Base-by-base conservation (phyloP, 2,329 filamentous ascomycete genomes). In the Colletotrichum trifolii region DNA sequence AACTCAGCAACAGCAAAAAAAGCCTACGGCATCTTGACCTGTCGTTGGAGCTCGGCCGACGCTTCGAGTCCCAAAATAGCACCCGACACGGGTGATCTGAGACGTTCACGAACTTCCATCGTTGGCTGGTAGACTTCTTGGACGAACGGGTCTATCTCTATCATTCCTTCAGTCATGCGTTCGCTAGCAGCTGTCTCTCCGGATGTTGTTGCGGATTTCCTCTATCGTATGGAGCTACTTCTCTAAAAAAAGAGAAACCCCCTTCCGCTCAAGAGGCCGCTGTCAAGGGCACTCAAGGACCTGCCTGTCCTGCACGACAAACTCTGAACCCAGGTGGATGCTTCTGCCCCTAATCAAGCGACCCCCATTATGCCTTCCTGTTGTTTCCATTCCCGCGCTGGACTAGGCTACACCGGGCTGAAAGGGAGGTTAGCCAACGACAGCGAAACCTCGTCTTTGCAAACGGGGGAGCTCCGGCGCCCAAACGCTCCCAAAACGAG, bases 401-500 rank as follows among this genome's bases (percentile, higher is more conserved):
- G 25, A 35, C n/a, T 40, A 7, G 52, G 42, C 36, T 60, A 39
- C 25, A 25, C 35, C 52, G 25, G 50, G 57, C 58, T 62, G 52
- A 48, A 35, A 15, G 15, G 63, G 52, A 38, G 40, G 52, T 25
- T 25, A 25, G 25, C 25, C 25, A 25, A 25, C 25, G 4, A 25
- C 25, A 25, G 25, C 25, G 25, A 25, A 25, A 25, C 25, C 25
- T 25, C 25, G 25, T 5, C 25, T 25, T 25, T 25, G 25, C 25
- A 25, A 25, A 25, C 25, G 25, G 25, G 25, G 25, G 52, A 52
- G 36, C 36, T 43, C 47, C 34, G 47, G 17, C 46, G 35, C 47
- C 63, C 40, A 66, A 63, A 63, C 63, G 36, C 42, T 52, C 40
- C 59, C 59, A 63, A 66, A 63, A 66, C 63, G 50, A 47, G 47